Evolutionary conservation across 2,329 filamentous ascomycete genomes (phyloP).

Genomic region (Microascus cirrosus): DNA sequence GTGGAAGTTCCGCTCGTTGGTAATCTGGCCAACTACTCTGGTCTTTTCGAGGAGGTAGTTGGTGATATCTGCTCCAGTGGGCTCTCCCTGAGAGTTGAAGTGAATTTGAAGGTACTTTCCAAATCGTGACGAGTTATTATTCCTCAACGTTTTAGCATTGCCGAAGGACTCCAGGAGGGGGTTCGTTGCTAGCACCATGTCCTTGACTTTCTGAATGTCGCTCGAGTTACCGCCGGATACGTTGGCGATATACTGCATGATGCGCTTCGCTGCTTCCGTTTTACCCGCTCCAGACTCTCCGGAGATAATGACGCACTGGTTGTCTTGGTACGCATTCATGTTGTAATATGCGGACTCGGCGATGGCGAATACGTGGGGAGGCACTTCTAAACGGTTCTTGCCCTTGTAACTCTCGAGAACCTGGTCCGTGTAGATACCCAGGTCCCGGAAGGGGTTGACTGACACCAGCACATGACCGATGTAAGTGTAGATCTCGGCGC

Average conservation of each 20-base stretch:
- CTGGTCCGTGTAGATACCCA: conserved; percentile 94
- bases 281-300: conserved; percentile 97
- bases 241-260: conserved; percentile 99
- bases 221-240: conserved; percentile 78
- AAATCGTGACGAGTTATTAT: conserved; percentile 98
- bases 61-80: conserved; percentile 92
- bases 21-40: conserved; percentile 88
- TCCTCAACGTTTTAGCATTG: conserved; percentile 93
- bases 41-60: conserved; percentile 96
- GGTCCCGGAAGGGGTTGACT: conserved; percentile 93
- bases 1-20: conserved; percentile 95
- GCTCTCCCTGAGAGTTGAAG: conserved; percentile 85
- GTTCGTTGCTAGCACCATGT: conserved; percentile 98
- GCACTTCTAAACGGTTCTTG: conserved; percentile 91
- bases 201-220: conserved; percentile 92
- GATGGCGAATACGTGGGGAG: conserved; percentile 94
- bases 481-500: conserved; percentile 97
- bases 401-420: conserved; percentile 91
- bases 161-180: conserved; percentile 94
- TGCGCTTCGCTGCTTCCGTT: conserved; percentile 94
- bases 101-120: conserved; percentile 97
- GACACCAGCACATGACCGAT: conserved; percentile 99
- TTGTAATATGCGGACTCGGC: conserved; percentile 97
- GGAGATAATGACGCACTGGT: conserved; percentile 98
- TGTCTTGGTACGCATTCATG: conserved; percentile 99